Evolutionary conservation across 495 filamentous ascomycete species (phyloP).

Genomic region (Cercophora samala): DNA sequence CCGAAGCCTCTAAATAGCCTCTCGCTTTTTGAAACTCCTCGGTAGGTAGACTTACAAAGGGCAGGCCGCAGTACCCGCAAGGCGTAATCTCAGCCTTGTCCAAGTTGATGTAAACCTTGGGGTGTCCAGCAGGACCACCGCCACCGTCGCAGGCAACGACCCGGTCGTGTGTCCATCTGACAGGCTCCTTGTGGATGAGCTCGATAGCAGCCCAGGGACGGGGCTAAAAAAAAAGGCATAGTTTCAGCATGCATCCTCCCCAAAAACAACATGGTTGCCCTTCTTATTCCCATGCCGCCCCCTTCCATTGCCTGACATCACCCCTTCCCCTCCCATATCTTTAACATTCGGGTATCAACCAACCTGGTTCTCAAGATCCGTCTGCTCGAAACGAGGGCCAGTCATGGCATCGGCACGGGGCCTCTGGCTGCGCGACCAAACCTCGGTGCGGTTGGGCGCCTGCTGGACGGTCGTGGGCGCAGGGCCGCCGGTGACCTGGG

Average conservation of each 20-base stretch:
- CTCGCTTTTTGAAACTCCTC: background rate
- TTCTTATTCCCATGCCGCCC: background rate
- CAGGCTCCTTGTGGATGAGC: conserved; percentile 92
- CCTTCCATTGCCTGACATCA: background rate
- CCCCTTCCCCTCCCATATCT: background rate
- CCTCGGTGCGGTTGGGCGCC: conserved; percentile 76
- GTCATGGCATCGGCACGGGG: conserved; percentile 78
- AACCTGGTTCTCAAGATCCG: conserved; percentile 85
- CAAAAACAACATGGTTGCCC: conserved; percentile 10
- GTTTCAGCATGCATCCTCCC: background rate
- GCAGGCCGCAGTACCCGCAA: conserved; percentile 93
- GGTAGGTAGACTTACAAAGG: conserved; percentile 73
- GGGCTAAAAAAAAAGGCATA: conserved; percentile 54
- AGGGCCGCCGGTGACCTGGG: conserved; percentile 46
- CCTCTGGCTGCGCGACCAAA: conserved; percentile 83
- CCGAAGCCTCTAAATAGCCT: background rate
- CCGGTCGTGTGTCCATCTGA: conserved; percentile 80
- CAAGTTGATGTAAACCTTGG: conserved; percentile 92
- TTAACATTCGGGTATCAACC: conserved; percentile 30
- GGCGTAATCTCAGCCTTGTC: conserved; percentile 91
- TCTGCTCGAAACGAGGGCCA: conserved; percentile 95
- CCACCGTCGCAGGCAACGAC: conserved; percentile 89
- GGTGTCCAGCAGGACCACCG: conserved; percentile 87
- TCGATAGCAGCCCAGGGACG: conserved; percentile 85
- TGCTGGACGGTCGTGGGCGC: conserved; percentile 61